Base-by-base conservation (phyloP, 2,329 filamentous ascomycete genomes). In the Clonostachys rosea region DNA sequence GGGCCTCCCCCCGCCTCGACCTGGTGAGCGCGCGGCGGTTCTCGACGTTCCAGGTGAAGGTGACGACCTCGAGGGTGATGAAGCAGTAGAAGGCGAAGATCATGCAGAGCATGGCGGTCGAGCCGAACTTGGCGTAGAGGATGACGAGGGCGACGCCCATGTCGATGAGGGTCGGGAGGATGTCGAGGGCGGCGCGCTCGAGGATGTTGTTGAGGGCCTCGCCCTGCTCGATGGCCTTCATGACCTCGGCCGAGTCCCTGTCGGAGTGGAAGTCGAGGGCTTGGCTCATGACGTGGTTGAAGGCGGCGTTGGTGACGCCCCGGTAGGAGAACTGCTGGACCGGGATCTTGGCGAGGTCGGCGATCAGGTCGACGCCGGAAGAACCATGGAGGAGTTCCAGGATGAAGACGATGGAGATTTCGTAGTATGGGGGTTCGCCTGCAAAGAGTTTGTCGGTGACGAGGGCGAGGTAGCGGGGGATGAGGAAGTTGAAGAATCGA, bases 251-350 rank as follows among this genome's bases (percentile, higher is more conserved):
- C 2, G 81, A 83, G 46, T 79, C 75, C 52, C 85, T 84, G 44
- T 76, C 75, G 16, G 81, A 79, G 57, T 89, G 85, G 47, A 87
- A 89, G 50, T 87, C 83, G 67, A 84, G 84, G 0, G 82, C 84
- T 1, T 88, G 69, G n/a, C 69, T 71, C 74, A 89, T 82, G 34
- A 89, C 74, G 49, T 89, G 84, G 48, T 76, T 72, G 58, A 87
- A 89, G 0, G 83, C 78, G 3, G 80, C 73, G 2, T 76, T 76
- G 11, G 74, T 78, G 42, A 89, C 72, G 16, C 74, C 70, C 43
- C 75, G 70, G 52, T 83, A 81, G 3, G 64, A 65, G 14, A 61
- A 67, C 35, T 66, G 63, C 53, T 59, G 56, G 11, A 66, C 64
- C 0, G 64, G 63, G 1, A 66, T 63, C 40, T 64, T 65, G 43